Conservation (phyloP, 495 filamentous ascomycete genomes). For the Penicillium herquei region DNA sequence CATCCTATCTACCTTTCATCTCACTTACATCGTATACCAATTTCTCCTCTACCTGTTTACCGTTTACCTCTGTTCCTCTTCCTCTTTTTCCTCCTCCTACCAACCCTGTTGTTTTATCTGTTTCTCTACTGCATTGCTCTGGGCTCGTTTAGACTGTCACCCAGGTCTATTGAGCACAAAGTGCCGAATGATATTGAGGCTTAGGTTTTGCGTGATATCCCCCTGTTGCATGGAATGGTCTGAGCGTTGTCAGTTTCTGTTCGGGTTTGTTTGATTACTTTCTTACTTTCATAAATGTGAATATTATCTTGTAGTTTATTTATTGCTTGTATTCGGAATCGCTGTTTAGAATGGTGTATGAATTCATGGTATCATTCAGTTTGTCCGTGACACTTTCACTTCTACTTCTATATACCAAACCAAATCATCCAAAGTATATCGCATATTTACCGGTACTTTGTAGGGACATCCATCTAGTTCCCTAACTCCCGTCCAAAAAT, state of each 20-base stretch:
- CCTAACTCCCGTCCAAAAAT: constrained; percentile 43
- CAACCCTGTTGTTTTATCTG: constrained; percentile 2
- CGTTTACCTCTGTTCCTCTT: neutral
- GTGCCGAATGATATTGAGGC: constrained; percentile 18
- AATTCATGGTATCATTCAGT: neutral
- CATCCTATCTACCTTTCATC: constrained; percentile 5
- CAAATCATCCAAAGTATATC: neutral
- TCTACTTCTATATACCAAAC: neutral
- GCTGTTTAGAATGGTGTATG: constrained; percentile 1
- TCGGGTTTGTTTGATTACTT: neutral
- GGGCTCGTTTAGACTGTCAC: neutral
- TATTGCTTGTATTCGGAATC: neutral
- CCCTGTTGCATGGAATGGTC: constrained; percentile 31
- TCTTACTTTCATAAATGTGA: constrained; percentile 18
- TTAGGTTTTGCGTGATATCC: constrained; percentile 33
- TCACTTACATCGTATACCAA: neutral
- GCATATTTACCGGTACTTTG: neutral
- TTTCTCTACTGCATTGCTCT: constrained; percentile 14
- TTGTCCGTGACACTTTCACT: neutral
- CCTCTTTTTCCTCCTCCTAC: neutral
- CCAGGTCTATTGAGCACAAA: neutral
- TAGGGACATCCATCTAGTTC: constrained; percentile 5
- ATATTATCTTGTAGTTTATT: constrained; percentile 25
- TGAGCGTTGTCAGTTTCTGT: constrained; percentile 27
- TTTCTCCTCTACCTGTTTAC: constrained; percentile 2